Conservation (phyloP, 2,329 filamentous ascomycete genomes). For the Phoma sp. region DNA sequence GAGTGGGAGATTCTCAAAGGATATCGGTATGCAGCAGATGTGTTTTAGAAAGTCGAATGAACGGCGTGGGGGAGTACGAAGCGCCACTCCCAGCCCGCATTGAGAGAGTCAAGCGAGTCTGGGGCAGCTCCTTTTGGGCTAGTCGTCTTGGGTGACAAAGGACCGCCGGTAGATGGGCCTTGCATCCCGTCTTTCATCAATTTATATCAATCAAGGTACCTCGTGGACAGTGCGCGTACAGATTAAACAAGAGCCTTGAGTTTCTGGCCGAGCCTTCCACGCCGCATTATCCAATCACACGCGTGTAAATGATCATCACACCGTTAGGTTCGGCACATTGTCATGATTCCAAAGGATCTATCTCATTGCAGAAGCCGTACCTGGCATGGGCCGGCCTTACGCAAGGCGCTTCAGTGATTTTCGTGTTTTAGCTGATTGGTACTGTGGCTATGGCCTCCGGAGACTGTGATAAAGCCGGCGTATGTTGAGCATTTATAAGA, state of each 20-base stretch:
- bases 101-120: conserved; percentile 32
- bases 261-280: conserved; percentile 30
- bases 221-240: conserved; percentile 33
- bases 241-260: conserved; percentile 39
- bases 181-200: conserved; percentile 45
- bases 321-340: conserved; percentile 13
- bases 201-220: conserved; percentile 46
- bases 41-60: conserved; percentile 26
- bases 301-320: conserved; percentile 35
- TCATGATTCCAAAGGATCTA: conserved; percentile 6
- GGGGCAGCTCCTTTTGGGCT: conserved; percentile 23
- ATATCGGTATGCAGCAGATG: conserved; percentile 28
- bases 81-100: conserved; percentile 20
- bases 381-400: conserved; percentile 9
- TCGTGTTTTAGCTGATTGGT: conserved; percentile 8
- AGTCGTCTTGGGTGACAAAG: conserved; percentile 22
- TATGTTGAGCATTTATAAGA: conserved; percentile 43
- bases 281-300: conserved; percentile 34
- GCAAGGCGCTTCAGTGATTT: conserved; percentile 7
- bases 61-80: conserved; percentile 18
- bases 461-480: conserved; percentile 24
- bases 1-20: conserved; percentile 29
- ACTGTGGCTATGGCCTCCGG: neutral
- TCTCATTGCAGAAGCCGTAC: conserved; percentile 14
- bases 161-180: conserved; percentile 35